Percentiles rank a stretch among this genome's conserved stretches.
Evolutionary conservation across 192 early-diverging fungal species (phyloP).

Genomic region (Coemansia sp.): DNA sequence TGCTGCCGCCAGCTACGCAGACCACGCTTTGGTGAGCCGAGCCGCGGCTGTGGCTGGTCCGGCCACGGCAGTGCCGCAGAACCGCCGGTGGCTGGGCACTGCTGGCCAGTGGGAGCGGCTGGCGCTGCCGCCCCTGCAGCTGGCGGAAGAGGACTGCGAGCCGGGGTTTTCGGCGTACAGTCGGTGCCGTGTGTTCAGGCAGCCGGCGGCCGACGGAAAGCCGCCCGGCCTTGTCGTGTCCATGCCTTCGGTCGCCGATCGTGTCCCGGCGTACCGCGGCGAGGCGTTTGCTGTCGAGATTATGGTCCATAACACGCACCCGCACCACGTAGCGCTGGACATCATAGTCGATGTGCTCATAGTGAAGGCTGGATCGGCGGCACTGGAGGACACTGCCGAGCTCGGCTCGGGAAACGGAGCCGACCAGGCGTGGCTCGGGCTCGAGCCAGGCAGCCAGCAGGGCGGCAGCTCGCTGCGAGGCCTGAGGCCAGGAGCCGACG

Average conservation of each 20-base stretch:
- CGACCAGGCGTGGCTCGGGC: too few relatives aligned
- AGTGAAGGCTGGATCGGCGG: too few relatives aligned
- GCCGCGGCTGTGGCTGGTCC: constrained; percentile 18
- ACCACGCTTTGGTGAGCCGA: constrained; percentile 6
- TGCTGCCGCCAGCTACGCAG: not conserved
- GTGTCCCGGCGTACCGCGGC: constrained; percentile 31
- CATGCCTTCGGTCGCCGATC: constrained; percentile 10
- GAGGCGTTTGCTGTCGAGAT: constrained; percentile 38
- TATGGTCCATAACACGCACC: constrained; percentile 15
- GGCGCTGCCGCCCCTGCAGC: constrained; percentile 12
- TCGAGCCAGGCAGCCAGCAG: too few relatives aligned
- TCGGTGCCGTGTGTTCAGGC: constrained; percentile 22
- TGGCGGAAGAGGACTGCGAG: not conserved
- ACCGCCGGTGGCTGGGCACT: constrained; percentile 16
- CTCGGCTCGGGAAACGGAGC: too few relatives aligned
- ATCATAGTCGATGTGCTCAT: constrained; percentile 7
- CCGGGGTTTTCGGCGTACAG: constrained; percentile 39
- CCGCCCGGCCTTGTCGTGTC: not conserved
- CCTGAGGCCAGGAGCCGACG: too few relatives aligned
- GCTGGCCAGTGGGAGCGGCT: constrained; percentile 21
- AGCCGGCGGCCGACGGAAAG: constrained; percentile 10
- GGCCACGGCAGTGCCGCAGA: constrained; percentile 8
- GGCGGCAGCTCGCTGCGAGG: too few relatives aligned
- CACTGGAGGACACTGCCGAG: not conserved
- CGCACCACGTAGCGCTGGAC: not conserved